phyloP scores from a whole-genome alignment of 2,329 filamentous ascomycete species.

The Westerdykella ornata region DNA sequence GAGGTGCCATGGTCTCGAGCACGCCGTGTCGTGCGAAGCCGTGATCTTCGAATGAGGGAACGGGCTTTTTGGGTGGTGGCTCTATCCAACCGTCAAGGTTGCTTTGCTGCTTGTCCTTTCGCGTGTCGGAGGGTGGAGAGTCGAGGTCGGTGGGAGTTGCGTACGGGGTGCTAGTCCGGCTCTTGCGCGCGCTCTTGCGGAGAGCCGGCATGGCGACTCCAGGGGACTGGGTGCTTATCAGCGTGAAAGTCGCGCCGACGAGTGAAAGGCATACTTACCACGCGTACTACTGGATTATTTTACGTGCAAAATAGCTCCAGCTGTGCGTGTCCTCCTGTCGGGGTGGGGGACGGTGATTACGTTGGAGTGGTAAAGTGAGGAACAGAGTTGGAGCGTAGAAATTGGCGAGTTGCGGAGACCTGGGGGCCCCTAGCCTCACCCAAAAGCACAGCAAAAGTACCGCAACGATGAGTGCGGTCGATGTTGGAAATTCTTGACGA shows the following conservation, averaged over 20 bases:
- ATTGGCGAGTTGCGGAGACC: slow-evolving; percentile 12
- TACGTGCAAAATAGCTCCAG: slow-evolving; percentile 22
- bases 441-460: too few relatives aligned
- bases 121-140: slow-evolving; percentile 15
- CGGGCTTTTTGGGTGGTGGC: slow-evolving; percentile 48
- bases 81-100: slow-evolving; percentile 50
- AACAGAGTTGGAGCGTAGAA: slow-evolving; percentile 15
- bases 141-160: slow-evolving; percentile 26
- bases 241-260: slow-evolving; percentile 16
- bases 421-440: neutral
- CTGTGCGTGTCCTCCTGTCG: slow-evolving; percentile 21
- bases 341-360: slow-evolving; percentile 22
- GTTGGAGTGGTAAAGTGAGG: slow-evolving; percentile 11
- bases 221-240: slow-evolving; percentile 27
- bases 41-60: slow-evolving; percentile 69
- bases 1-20: slow-evolving; percentile 73
- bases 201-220: slow-evolving; percentile 33
- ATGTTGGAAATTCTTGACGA: too few relatives aligned
- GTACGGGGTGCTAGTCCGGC: slow-evolving; percentile 34
- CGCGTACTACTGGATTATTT: slow-evolving; percentile 25
- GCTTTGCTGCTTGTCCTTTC: slow-evolving; percentile 33
- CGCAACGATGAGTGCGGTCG: too few relatives aligned
- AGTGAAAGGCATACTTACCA: slow-evolving; percentile 21
- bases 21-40: slow-evolving; percentile 69
- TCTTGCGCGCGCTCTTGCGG: slow-evolving; percentile 32